phyloP scores from a whole-genome alignment of 768 basidiomycete genomes.

The Lentinula sp. region DNA sequence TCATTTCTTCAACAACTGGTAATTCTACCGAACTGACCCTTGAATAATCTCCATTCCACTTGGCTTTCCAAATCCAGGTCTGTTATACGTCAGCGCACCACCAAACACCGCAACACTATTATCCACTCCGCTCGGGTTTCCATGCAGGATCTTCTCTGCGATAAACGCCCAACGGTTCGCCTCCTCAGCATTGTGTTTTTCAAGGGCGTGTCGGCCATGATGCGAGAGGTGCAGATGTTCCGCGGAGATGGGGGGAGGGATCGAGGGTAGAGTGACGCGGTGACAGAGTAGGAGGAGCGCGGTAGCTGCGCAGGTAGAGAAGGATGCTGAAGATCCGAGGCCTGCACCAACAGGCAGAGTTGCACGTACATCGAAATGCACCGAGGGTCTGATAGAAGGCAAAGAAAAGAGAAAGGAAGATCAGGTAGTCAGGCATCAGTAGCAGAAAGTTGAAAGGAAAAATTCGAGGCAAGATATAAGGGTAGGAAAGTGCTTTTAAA shows the following conservation, averaged over 20 bases:
- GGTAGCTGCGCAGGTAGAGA: slow-evolving; percentile 81
- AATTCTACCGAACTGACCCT: slow-evolving; percentile 49
- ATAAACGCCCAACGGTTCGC: slow-evolving; percentile 94
- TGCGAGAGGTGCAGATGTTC: slow-evolving; percentile 61
- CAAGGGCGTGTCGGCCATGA: slow-evolving; percentile 59
- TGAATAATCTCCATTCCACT: slow-evolving; percentile 82
- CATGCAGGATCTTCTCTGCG: slow-evolving; percentile 93
- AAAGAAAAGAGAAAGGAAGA: slow-evolving; percentile 11
- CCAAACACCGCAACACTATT: slow-evolving; percentile 92
- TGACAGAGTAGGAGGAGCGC: slow-evolving; percentile 71
- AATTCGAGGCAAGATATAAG: background rate
- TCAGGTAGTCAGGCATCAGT: slow-evolving; percentile 4
- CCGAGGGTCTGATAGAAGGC: slow-evolving; percentile 48
- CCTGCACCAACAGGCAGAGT: slow-evolving; percentile 94
- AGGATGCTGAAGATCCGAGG: slow-evolving; percentile 95
- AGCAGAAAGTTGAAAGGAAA: background rate
- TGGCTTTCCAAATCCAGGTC: slow-evolving; percentile 69
- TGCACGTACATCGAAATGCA: slow-evolving; percentile 79
- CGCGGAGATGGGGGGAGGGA: slow-evolving; percentile 39
- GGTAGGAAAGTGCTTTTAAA: background rate
- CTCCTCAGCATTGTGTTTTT: slow-evolving; percentile 60
- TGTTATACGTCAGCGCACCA: slow-evolving; percentile 86
- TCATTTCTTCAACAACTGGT: background rate
- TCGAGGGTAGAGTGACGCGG: slow-evolving; percentile 55
- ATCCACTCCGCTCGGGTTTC: slow-evolving; percentile 96